Conservation (phyloP, 495 filamentous ascomycete genomes). For the Schizothecium vesticola region DNA sequence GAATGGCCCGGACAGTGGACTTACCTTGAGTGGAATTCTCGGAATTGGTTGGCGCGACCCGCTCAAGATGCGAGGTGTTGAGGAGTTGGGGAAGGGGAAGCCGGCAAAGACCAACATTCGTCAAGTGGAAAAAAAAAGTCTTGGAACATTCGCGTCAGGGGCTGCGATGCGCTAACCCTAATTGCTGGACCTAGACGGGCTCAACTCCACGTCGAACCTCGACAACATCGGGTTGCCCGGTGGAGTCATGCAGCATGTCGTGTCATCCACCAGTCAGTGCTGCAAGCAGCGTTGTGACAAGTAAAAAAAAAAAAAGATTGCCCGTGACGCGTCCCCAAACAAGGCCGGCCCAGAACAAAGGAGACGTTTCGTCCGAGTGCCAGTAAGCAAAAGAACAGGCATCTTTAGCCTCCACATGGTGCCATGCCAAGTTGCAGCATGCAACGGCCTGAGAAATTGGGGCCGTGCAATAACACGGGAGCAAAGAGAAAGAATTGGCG, state of each 20-base stretch:
- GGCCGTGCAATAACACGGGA: background rate
- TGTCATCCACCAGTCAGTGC: background rate
- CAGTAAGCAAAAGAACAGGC: background rate
- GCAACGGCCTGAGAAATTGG: background rate
- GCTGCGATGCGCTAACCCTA: background rate
- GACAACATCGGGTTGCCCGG: background rate
- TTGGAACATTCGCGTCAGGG: background rate
- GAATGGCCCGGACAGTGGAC: background rate
- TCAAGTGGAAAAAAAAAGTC: background rate
- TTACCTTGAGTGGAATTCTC: background rate
- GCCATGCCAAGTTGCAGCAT: background rate
- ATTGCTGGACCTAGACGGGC: background rate
- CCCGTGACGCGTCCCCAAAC: background rate
- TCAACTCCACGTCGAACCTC: background rate
- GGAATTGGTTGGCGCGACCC: background rate
- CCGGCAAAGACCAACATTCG: background rate
- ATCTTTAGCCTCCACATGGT: background rate
- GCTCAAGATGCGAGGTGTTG: background rate
- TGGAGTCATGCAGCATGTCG: background rate
- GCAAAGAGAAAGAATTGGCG: background rate
- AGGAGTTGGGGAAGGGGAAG: background rate
- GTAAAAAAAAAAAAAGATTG: background rate
- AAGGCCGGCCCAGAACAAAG: background rate
- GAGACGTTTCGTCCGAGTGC: background rate
- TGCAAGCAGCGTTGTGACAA: background rate